Conservation (phyloP, 2,329 filamentous ascomycete genomes). For the Neurospora sp. region DNA sequence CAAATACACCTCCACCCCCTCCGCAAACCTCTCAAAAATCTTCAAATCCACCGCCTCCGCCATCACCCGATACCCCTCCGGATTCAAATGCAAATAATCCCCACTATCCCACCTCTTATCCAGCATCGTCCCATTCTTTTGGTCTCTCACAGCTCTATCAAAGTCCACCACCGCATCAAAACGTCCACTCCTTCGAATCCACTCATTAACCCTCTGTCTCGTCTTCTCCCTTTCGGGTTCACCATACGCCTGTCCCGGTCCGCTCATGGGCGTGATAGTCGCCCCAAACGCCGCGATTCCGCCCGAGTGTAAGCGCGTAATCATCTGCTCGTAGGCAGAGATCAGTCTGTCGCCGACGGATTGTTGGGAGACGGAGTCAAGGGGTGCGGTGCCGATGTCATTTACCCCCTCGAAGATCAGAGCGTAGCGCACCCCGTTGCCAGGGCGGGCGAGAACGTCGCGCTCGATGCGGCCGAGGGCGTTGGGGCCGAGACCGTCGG, state of each 20-base stretch:
- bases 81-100: slow-evolving; percentile 51
- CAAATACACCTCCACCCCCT: slow-evolving; percentile 17
- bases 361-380: slow-evolving; percentile 31
- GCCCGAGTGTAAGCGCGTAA: slow-evolving; percentile 38
- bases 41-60: slow-evolving; percentile 43
- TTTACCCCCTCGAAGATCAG: slow-evolving; percentile 56
- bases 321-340: slow-evolving; percentile 46
- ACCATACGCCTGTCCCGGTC: slow-evolving; percentile 41
- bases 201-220: slow-evolving; percentile 45
- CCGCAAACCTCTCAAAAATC: slow-evolving; percentile 32
- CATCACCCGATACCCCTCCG: slow-evolving; percentile 43
- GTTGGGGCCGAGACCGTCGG: slow-evolving; percentile 49
- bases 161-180: slow-evolving; percentile 57
- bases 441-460: slow-evolving; percentile 47
- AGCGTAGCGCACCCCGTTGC: slow-evolving; percentile 35
- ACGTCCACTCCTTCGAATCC: slow-evolving; percentile 41
- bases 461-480: slow-evolving; percentile 46
- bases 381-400: slow-evolving; percentile 45
- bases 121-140: slow-evolving; percentile 33
- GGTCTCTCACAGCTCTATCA: slow-evolving; percentile 42
- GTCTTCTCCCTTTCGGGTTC: slow-evolving; percentile 41
- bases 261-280: slow-evolving; percentile 34
- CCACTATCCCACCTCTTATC: slow-evolving; percentile 40
- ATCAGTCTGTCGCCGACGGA: slow-evolving; percentile 37
- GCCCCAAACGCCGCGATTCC: slow-evolving; percentile 46